Percentiles rank a stretch among this genome's conserved stretches.
phyloP scores from a whole-genome alignment of 164 flowering plant species.

The Paratinospora sagittata region DNA sequence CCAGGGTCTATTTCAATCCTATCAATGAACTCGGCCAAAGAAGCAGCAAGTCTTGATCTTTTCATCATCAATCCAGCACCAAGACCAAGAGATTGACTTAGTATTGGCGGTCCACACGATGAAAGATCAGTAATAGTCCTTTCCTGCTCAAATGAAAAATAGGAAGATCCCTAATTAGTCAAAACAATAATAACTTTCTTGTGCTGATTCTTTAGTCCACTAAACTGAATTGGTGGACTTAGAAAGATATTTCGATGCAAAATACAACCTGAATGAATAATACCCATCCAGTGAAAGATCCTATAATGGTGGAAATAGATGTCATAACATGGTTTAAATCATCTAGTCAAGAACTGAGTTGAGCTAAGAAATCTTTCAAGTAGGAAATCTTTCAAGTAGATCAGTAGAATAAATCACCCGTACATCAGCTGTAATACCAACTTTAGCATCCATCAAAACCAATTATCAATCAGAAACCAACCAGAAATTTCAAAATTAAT shows the following conservation, averaged over 20 bases:
- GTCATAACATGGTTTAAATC: not conserved
- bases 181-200: not conserved
- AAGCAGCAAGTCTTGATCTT: slow-evolving; percentile 58
- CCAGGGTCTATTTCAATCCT: slow-evolving; percentile 23
- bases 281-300: not conserved
- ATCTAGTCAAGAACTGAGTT: not conserved
- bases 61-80: slow-evolving; percentile 50
- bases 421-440: not conserved
- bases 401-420: not conserved
- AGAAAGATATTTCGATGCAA: slow-evolving; percentile 4
- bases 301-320: not conserved
- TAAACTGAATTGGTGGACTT: slow-evolving; percentile 1
- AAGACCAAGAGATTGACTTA: slow-evolving; percentile 43
- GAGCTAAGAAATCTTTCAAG: not conserved
- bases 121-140: slow-evolving; percentile 49
- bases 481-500: not conserved
- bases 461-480: not conserved
- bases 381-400: too few species aligned
- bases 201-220: slow-evolving; percentile 3
- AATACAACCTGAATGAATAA: slow-evolving; percentile 7
- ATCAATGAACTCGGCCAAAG: slow-evolving; percentile 64
- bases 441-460: not conserved
- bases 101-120: slow-evolving; percentile 55
- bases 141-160: slow-evolving; percentile 33
- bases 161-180: not conserved